These are phyloP conservation scores for Cucurbitaria berberidis DNA, from an alignment of 2,329 filamentous ascomycete species.

Conservation along the genomic window DNA sequence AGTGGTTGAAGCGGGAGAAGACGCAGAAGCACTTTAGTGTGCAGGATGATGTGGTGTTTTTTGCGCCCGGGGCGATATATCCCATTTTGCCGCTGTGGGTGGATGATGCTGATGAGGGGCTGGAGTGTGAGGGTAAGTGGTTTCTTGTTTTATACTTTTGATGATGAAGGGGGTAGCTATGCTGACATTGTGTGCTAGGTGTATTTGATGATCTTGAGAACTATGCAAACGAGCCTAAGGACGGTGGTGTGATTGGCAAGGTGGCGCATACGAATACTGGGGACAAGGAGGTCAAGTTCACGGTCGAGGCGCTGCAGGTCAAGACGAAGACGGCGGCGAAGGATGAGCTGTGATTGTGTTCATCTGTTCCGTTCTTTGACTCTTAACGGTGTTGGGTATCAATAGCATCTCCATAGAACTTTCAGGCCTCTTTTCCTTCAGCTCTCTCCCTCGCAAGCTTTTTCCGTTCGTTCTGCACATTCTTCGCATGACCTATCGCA, in stretches of 20 bases:
- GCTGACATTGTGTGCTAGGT: slow-evolving; percentile 19
- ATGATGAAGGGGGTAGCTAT: not conserved
- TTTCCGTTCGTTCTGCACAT: slow-evolving; percentile 46
- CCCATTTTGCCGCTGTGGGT: slow-evolving; percentile 59
- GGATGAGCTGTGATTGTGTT: slow-evolving; percentile 33
- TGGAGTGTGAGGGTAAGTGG: slow-evolving; percentile 50
- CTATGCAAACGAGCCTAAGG: slow-evolving; percentile 36
- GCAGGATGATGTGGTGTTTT: slow-evolving; percentile 55
- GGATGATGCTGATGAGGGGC: slow-evolving; percentile 46
- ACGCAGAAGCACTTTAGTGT: slow-evolving; percentile 50
- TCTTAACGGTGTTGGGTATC: not conserved
- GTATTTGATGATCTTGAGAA: slow-evolving; percentile 42
- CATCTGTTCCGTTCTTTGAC: not conserved
- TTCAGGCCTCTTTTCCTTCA: slow-evolving; percentile 8
- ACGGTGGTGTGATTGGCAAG: slow-evolving; percentile 40
- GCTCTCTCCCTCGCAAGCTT: slow-evolving; percentile 13
- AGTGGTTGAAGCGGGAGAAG: slow-evolving; percentile 58
- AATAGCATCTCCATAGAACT: not conserved
- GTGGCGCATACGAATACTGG: slow-evolving; percentile 30
- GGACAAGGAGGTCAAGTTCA: slow-evolving; percentile 40
- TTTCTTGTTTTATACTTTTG: slow-evolving; percentile 13
- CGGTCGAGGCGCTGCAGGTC: slow-evolving; percentile 39
- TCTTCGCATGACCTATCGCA: slow-evolving; percentile 39
- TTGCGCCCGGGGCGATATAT: slow-evolving; percentile 61
- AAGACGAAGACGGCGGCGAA: slow-evolving; percentile 17